phyloP scores from a whole-genome alignment of 345 rosid species.

The Acer yangbiense region DNA sequence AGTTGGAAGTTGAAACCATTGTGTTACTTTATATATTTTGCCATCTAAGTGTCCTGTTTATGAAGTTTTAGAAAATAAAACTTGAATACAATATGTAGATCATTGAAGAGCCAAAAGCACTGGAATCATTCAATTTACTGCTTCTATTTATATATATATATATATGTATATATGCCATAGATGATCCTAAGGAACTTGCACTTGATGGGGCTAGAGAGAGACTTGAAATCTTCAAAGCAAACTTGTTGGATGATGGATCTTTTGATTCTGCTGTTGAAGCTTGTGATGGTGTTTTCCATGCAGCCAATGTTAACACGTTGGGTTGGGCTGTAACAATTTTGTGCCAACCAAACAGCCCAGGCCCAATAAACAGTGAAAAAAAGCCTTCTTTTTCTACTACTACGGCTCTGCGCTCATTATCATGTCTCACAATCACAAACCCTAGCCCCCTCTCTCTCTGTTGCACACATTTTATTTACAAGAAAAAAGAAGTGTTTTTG shows the following conservation, averaged over 20 bases:
- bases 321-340: too few species aligned
- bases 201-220: conserved; percentile 47
- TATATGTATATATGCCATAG: too few species aligned
- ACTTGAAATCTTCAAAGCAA: conserved; percentile 34
- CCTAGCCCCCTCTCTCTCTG: background rate
- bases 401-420: background rate
- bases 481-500: background rate
- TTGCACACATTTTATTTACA: background rate
- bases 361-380: too few species aligned
- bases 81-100: too few species aligned
- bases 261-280: conserved; percentile 38
- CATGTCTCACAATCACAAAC: background rate
- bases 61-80: conserved; percentile 18
- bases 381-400: too few species aligned
- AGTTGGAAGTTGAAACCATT: too few species aligned
- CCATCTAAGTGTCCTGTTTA: conserved; percentile 30
- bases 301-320: conserved; percentile 9
- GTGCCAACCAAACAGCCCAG: too few species aligned
- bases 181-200: conserved; percentile 13
- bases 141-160: too few species aligned
- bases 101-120: too few species aligned
- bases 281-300: conserved; percentile 38
- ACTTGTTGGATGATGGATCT: conserved; percentile 31
- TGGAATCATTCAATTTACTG: too few species aligned
- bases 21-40: background rate